Evolutionary conservation across 1,139 yeast genomes (phyloP).

Genomic region (Starmera stellimalicola): DNA sequence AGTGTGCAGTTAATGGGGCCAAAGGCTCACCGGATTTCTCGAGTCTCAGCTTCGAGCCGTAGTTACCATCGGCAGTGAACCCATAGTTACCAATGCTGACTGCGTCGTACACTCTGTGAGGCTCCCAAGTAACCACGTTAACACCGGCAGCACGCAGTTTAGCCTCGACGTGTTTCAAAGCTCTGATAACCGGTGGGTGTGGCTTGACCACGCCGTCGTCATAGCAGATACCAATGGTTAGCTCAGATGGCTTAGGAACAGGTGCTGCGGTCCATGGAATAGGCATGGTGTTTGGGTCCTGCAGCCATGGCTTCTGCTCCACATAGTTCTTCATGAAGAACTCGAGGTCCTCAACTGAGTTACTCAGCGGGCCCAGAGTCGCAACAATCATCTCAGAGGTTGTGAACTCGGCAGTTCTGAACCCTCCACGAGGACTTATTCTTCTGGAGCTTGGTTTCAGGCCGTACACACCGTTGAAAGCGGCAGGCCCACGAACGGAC

Average conservation of each 20-base stretch:
- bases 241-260: conserved; percentile 31
- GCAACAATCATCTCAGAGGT: conserved; percentile 30
- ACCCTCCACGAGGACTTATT: conserved; percentile 41
- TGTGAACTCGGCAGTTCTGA: conserved; percentile 34
- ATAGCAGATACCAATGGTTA: conserved; percentile 33
- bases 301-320: conserved; percentile 49
- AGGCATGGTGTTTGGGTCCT: conserved; percentile 41
- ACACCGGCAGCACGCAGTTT: conserved; percentile 34
- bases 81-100: conserved; percentile 35
- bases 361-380: conserved; percentile 55
- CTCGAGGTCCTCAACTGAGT: conserved; percentile 52
- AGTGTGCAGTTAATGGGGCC: conserved; percentile 49
- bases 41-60: conserved; percentile 39
- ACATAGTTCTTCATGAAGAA: conserved; percentile 51
- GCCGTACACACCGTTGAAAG: conserved; percentile 58
- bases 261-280: conserved; percentile 47
- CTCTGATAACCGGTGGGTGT: conserved; percentile 48
- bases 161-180: conserved; percentile 30
- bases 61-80: conserved; percentile 49
- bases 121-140: conserved; percentile 39
- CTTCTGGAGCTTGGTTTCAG: conserved; percentile 62
- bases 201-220: conserved; percentile 42
- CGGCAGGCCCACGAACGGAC: conserved; percentile 68
- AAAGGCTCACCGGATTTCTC: conserved; percentile 59
- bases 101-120: conserved; percentile 41